Conservation (phyloP, 2,329 filamentous ascomycete species). For the Fusarium pseudocircinatum region DNA sequence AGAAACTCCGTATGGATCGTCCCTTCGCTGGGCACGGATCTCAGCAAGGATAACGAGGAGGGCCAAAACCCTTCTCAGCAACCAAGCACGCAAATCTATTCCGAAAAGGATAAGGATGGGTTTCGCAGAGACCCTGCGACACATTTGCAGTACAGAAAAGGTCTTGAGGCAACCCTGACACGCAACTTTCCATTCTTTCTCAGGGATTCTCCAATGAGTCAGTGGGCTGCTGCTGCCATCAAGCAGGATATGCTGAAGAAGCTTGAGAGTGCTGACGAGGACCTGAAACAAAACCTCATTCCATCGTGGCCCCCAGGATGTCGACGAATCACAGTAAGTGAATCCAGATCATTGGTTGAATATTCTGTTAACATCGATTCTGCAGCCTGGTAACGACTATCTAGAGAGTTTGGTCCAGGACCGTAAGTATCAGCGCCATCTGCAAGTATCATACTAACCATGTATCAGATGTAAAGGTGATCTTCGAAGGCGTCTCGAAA, state of each 20-base stretch:
- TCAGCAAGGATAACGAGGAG: background rate
- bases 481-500: background rate
- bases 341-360: background rate
- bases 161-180: background rate
- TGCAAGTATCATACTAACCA: background rate
- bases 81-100: background rate
- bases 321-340: background rate
- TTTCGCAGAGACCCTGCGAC: background rate
- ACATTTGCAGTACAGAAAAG: background rate
- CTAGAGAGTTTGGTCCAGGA: background rate
- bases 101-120: background rate
- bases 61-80: background rate
- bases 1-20: background rate
- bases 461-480: background rate
- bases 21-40: background rate
- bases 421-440: background rate
- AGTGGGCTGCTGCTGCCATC: background rate
- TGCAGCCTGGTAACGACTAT: background rate
- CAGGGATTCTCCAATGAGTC: background rate
- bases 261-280: background rate
- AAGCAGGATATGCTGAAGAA: background rate
- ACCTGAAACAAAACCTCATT: background rate
- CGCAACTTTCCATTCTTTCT: background rate
- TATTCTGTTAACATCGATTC: fast-evolving
- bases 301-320: background rate